These are phyloP conservation scores for Nitzschia palea DNA, from an alignment of 108 stramenopile genomes.

Conservation along the genomic window DNA sequence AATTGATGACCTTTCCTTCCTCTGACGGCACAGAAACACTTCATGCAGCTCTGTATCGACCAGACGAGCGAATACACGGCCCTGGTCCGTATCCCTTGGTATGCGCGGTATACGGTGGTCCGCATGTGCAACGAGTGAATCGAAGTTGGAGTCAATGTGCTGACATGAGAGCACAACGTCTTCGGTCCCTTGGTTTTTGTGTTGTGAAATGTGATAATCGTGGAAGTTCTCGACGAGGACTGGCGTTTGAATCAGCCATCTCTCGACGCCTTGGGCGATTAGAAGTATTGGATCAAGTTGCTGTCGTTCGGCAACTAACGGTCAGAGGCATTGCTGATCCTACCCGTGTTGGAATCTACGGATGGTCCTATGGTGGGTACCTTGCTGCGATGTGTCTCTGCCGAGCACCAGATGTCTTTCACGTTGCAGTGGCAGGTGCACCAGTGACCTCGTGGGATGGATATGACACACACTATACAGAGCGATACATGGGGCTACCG, in stretches of 20 bases:
- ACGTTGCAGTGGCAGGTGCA: slow-evolving; percentile 87
- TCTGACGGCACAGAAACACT: slow-evolving; percentile 60
- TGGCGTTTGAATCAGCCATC: slow-evolving; percentile 85
- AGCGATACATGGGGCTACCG: slow-evolving; percentile 92
- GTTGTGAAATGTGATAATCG: slow-evolving; percentile 96
- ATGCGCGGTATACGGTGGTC: slow-evolving; percentile 94
- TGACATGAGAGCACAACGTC: slow-evolving; percentile 87
- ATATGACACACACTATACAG: slow-evolving; percentile 97
- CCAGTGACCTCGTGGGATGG: slow-evolving; percentile 96
- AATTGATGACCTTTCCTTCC: slow-evolving; percentile 61
- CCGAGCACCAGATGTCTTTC: slow-evolving; percentile 85
- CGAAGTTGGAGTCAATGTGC: slow-evolving; percentile 75
- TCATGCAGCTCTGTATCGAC: slow-evolving; percentile 82
- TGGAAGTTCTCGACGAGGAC: slow-evolving; percentile 85
- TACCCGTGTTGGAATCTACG: slow-evolving; percentile 86
- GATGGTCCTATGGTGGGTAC: slow-evolving; percentile 97
- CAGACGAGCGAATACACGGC: slow-evolving; percentile 65
- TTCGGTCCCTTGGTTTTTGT: slow-evolving; percentile 80
- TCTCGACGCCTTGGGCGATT: slow-evolving; percentile 69
- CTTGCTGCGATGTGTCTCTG: slow-evolving; percentile 87
- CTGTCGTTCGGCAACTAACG: slow-evolving; percentile 68
- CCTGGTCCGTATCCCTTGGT: slow-evolving; percentile 86
- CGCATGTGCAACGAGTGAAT: slow-evolving; percentile 89
- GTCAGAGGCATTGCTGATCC: slow-evolving; percentile 74
- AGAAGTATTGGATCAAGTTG: slow-evolving; percentile 93